These are phyloP conservation scores for Alternaria triticina DNA, from an alignment of 2,329 filamentous ascomycete genomes.

Conservation along the genomic window DNA sequence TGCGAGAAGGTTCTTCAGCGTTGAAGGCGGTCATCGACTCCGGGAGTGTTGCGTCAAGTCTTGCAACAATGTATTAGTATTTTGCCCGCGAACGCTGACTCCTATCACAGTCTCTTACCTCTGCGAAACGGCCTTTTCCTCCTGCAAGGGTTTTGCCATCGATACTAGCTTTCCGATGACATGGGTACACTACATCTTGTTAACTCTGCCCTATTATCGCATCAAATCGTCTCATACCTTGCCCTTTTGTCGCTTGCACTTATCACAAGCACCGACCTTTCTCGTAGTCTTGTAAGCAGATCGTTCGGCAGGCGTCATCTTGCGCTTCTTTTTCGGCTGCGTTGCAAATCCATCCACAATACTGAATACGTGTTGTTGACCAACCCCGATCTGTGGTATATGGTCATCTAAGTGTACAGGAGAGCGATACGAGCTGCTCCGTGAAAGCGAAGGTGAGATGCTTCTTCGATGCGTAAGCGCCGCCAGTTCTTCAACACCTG, in stretches of 20 bases:
- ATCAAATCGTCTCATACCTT: constrained; percentile 21
- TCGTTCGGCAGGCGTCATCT: constrained; percentile 35
- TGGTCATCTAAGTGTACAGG: neutral
- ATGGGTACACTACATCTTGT: constrained; percentile 2
- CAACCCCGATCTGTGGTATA: neutral
- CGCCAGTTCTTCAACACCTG: neutral
- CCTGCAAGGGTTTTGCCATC: neutral
- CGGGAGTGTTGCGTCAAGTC: neutral
- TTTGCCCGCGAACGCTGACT: too few species aligned
- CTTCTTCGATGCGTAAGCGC: neutral
- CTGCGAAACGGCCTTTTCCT: neutral
- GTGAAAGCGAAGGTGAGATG: neutral
- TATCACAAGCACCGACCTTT: constrained; percentile 34
- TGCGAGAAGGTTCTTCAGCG: neutral
- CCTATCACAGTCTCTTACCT: neutral
- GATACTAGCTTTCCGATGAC: neutral
- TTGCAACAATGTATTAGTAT: neutral
- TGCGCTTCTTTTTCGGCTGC: constrained; percentile 33
- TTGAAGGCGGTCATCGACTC: neutral
- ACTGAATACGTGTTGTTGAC: constrained; percentile 35
- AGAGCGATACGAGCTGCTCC: neutral
- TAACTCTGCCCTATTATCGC: neutral
- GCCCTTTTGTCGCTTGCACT: constrained; percentile 34
- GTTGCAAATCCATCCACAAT: constrained; percentile 23
- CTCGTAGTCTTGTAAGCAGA: constrained; percentile 33